Evolutionary conservation across 179 eudicot species (phyloP).

Genomic region (Camellia oleifera): DNA sequence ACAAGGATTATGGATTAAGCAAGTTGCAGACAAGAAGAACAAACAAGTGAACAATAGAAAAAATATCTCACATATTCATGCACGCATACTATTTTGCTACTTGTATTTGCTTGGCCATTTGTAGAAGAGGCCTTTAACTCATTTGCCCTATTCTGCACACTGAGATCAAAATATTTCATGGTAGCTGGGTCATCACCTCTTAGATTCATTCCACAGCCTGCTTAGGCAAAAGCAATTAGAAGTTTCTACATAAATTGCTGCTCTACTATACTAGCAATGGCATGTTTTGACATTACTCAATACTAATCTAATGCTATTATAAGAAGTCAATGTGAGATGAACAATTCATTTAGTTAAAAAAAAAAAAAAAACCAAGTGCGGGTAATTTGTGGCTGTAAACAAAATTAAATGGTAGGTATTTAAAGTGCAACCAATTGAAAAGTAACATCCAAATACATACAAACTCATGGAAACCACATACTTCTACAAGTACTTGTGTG

Average conservation of each 20-base stretch:
- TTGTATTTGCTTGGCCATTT: no score
- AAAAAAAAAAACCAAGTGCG: no score
- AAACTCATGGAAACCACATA: no score
- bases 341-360: no score
- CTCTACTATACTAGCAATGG: not conserved
- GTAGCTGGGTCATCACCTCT: constrained; percentile 27
- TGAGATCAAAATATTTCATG: constrained; percentile 76
- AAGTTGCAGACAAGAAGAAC: not conserved
- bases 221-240: constrained; percentile 1
- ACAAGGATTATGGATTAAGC: no score
- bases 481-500: no score
- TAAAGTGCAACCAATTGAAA: no score
- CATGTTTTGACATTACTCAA: not conserved
- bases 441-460: no score
- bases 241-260: not conserved
- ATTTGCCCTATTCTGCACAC: constrained; percentile 71
- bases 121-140: constrained; percentile 58
- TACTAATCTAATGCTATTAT: no score
- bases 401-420: no score
- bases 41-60: constrained; percentile 11
- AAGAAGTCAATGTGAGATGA: no score
- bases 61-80: not conserved
- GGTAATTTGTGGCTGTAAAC: no score
- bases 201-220: constrained; percentile 89
- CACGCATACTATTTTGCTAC: constrained; percentile 30